Evolutionary conservation across 192 early-diverging fungal genomes (phyloP), one percentile per base, ranked within the genome.

Genomic region (Helicostylum pulchrum): DNA sequence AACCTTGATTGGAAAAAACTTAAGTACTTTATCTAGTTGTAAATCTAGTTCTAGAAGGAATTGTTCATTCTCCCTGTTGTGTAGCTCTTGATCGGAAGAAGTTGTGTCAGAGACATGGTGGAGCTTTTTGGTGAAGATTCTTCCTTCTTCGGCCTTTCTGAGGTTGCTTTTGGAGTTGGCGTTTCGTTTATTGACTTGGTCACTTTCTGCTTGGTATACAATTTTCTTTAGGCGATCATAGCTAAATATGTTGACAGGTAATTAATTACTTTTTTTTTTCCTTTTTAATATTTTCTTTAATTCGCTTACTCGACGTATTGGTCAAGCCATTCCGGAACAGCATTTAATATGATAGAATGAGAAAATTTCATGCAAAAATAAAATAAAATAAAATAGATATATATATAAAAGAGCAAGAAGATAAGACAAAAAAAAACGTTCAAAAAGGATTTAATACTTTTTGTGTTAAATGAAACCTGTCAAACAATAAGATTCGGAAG

Each of bases 331-430:
- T 90, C 89, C 61, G 89, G 89, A 46, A 90, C 89, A 26, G 90
- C 84, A 68, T 97, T 97, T 66, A 97, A 82, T 75, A 92, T 86
- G 49, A 97, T 82, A 10, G 87, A 86, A 75, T 91, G 89, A 7
- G 92, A 90, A 67, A 96, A 96, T 80, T 96, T 96, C 92, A 96
- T 94, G 15, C 15, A 17, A 19, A 12, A 19, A 21, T 62, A 48
- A 61, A 23, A 61, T 12, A 26, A 20, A 60, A 43, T 44, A 43
- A 3, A 45, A 23, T 48, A 23, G 17, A 47, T 17, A 26, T n/a
- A 12, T 32, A 20, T 34, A 48, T 32, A 21, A 54, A 45, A 51
- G 34, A 53, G 32, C 2, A 26, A 57, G 30, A 26, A 49, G 39
- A 49, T 19, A 57, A 23, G 34, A 64, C 52, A 45, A 45, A 12